Evolutionary conservation across 2,329 filamentous ascomycete genomes (phyloP), one percentile per base, ranked within the genome.

Genomic region (Paraphoma sp.): DNA sequence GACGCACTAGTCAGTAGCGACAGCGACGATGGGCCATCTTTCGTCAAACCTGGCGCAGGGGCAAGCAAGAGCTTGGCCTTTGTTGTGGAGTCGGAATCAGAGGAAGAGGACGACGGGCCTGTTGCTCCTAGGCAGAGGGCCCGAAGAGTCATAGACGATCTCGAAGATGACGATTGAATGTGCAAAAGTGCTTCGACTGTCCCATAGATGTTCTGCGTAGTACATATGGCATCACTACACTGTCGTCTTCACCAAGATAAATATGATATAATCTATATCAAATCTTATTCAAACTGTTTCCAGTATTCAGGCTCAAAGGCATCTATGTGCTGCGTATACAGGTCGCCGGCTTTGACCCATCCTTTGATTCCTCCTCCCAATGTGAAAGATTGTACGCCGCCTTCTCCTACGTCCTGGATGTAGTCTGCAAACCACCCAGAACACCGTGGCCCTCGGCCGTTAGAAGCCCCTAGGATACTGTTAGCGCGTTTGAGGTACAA

Each of bases 351-450:
- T 54, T 77, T 79, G 8, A 81, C 77, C 79, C 79, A 81, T 0
- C 77, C 78, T 58, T 81, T 81, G 53, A 81, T 74, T 14, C 79
- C 79, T 14, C 77, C 78, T 54, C 73, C 76, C 16, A 81, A 65
- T 8, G 78, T 79, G 60, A 79, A 64, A 2, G 79, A 75, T 48
- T 77, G 72, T 59, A 81, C 76, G 11, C 78, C 63, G 33, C 67
- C 62, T 49, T 80, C 77, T 9, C 69, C 69, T 41, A 65, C 66
- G 28, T 75, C 72, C 7, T 60, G 56, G 17, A 76, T 64, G 53
- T 72, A 73, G 51, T 76, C 73, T 44, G 73, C 72, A 56, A 76
- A 76, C 72, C 74, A 76, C 43, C 59, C 72, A 16, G 73, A 72
- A 53, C 73, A 76, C 17, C 73, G 70, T 38, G 72, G 67, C 10